Conservation (phyloP, 1,139 yeast species). For the Sugiyamaella pinicola region DNA sequence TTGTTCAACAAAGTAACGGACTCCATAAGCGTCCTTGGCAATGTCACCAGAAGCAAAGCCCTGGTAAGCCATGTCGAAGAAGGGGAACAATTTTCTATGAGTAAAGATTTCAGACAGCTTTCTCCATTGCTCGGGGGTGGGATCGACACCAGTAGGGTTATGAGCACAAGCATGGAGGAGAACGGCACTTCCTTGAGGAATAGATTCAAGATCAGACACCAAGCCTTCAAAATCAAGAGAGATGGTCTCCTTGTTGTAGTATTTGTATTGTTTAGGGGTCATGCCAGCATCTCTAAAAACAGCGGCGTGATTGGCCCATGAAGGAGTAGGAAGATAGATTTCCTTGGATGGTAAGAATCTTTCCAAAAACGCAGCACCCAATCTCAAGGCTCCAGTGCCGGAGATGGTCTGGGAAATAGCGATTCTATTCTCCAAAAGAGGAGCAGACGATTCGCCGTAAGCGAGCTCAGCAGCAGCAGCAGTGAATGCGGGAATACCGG, state of each 20-base stretch:
- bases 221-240: conserved; percentile 70
- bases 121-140: conserved; percentile 83
- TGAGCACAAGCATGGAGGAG: conserved; percentile 95
- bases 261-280: conserved; percentile 56
- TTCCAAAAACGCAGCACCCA: conserved; percentile 64
- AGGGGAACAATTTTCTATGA: conserved; percentile 69
- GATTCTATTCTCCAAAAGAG: conserved; percentile 49
- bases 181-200: conserved; percentile 78
- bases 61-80: conserved; percentile 96
- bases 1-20: conserved; percentile 73
- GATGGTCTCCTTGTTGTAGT: conserved; percentile 67
- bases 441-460: conserved; percentile 47
- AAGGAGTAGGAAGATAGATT: conserved; percentile 64
- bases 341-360: conserved; percentile 52
- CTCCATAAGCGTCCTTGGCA: conserved; percentile 82
- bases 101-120: conserved; percentile 64
- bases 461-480: conserved; percentile 70
- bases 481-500: conserved; percentile 78
- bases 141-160: conserved; percentile 97
- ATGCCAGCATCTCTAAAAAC: conserved; percentile 52
- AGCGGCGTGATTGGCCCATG: conserved; percentile 73
- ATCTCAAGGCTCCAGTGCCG: conserved; percentile 74
- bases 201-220: conserved; percentile 62
- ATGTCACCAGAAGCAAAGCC: conserved; percentile 94
- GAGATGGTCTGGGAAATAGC: conserved; percentile 69